Evolutionary conservation across 305 asterid species (phyloP).

Genomic region (Euphrasia arctica): DNA sequence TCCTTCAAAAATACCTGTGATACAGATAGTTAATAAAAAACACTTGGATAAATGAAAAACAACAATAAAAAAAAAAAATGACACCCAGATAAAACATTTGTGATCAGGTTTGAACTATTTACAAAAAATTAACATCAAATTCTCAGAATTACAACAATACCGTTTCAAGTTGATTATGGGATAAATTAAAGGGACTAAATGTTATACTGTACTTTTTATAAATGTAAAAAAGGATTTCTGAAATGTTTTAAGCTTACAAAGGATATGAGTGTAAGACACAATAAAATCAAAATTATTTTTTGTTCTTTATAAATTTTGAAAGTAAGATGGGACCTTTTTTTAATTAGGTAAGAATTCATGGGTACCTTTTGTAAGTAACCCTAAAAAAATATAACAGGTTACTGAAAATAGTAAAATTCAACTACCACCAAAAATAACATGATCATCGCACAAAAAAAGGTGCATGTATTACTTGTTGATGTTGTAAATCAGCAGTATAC

Average conservation of each 20-base stretch:
- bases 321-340: neutral
- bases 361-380: neutral
- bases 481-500: slow-evolving; percentile 67
- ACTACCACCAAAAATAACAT: slow-evolving; percentile 19
- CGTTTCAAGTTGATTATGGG: neutral
- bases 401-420: slow-evolving; percentile 10
- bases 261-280: neutral
- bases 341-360: too few species aligned
- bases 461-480: slow-evolving; percentile 68
- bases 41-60: slow-evolving; percentile 22
- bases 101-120: neutral
- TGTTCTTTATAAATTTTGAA: neutral
- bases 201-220: too few species aligned
- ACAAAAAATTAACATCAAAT: neutral
- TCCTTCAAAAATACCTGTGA: slow-evolving; percentile 91
- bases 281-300: too few species aligned
- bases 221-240: neutral
- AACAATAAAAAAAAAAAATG: slow-evolving; percentile 15
- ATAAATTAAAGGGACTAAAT: too few species aligned
- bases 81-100: neutral
- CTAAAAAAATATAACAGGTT: neutral
- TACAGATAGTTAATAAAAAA: slow-evolving; percentile 27
- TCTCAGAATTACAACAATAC: neutral
- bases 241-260: neutral
- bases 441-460: slow-evolving; percentile 10